These are phyloP conservation scores for Parastagonospora nodorum DNA, from an alignment of 2,329 filamentous ascomycete genomes.

Conservation along the genomic window DNA sequence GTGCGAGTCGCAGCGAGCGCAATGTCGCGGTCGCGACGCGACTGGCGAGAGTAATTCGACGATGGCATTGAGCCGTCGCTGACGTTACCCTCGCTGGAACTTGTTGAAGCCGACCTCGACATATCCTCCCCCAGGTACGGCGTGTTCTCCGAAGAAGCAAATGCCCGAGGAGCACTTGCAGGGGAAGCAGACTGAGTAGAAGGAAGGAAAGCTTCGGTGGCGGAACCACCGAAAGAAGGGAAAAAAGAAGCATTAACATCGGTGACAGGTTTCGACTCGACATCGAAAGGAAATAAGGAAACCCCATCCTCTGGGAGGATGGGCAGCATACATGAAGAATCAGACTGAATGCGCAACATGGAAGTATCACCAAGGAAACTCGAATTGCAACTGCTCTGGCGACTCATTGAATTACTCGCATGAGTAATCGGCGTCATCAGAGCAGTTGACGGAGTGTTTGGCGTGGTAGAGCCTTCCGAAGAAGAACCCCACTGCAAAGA, in stretches of 20 bases:
- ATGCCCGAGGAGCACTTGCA: conserved; percentile 39
- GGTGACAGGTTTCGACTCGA: conserved; percentile 43
- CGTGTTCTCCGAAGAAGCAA: conserved; percentile 37
- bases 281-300: conserved; percentile 41
- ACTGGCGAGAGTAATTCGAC: conserved; percentile 53
- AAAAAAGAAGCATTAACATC: conserved; percentile 37
- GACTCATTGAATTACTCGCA: conserved; percentile 50
- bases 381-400: conserved; percentile 51
- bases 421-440: conserved; percentile 46
- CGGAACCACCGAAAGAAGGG: conserved; percentile 40
- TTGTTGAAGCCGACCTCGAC: conserved; percentile 54
- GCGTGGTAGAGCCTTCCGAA: conserved; percentile 41
- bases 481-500: conserved; percentile 39
- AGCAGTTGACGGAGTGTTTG: conserved; percentile 44
- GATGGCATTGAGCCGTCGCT: conserved; percentile 53
- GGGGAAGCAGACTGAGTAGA: conserved; percentile 29
- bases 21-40: conserved; percentile 56
- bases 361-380: conserved; percentile 48
- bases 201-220: conserved; percentile 45
- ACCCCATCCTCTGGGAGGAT: conserved; percentile 43
- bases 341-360: conserved; percentile 53
- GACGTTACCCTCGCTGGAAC: conserved; percentile 42
- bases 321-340: conserved; percentile 43
- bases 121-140: conserved; percentile 54
- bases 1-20: conserved; percentile 54